Base-by-base conservation (phyloP, 176 grass and related monocot genomes). In the Microstegium vimineum region DNA sequence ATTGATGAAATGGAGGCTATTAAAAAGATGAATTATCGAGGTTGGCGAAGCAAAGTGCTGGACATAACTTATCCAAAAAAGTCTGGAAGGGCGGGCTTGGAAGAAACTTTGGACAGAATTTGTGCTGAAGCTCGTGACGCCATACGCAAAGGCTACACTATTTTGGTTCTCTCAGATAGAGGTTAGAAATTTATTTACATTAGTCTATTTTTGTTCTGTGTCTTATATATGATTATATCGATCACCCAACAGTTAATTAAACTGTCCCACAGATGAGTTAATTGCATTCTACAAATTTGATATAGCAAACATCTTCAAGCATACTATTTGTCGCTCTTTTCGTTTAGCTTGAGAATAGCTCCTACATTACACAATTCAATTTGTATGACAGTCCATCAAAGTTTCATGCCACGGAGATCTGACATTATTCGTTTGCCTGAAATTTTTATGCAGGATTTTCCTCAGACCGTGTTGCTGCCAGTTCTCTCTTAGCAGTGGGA, bases 81-180 rank as follows among this genome's bases (percentile, higher is more conserved):
- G 25, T 89, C 52, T 89, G 96, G 93, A 68, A 79, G 85, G 73
- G 89, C 83, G 35, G 96, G 96, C 62, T 76, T 99, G 73, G 89
- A 99, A 86, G 41, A 88, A 71, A 94, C 96, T 74, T 89, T 99
- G 87, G 81, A 95, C 71, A 87, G 89, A 69, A 95, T 99, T 82
- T 99, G 93, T 40, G n/a, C 68, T 82, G 93, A 99, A 85, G 93
- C 96, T 79, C 82, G 87, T 36, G 80, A 90, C 81, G 96, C 96
- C 38, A 95, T 99, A 81, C 74, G 22, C 12, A 15, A 95, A 28
- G 96, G 93, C 20, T 99, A 93, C 90, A 95, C 84, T 70, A 87
- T 93, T 66, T 77, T 99, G 84, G 96, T 99, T 70, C 86, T 99
- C 23, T 99, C 96, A 83, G 96, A 99, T 73, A 95, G 96, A 95